These are phyloP conservation scores for Anthracocystis walkeri DNA, from an alignment of 1,284 basidiomycete species.

Conservation along the genomic window DNA sequence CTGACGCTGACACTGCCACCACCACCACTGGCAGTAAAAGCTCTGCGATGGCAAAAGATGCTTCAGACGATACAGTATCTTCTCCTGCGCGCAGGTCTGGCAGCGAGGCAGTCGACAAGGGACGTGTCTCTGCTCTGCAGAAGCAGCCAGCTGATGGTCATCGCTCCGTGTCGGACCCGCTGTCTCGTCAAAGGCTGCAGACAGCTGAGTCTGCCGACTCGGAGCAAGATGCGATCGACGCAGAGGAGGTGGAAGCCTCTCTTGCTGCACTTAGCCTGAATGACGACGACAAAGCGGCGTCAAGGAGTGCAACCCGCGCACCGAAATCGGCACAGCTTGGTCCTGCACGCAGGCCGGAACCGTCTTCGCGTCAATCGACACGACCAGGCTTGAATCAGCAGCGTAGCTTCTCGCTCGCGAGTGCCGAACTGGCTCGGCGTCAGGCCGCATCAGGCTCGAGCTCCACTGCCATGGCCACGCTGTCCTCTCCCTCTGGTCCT, in stretches of 20 bases:
- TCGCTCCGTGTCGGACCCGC: conserved; percentile 51
- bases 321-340: conserved; percentile 38
- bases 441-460: conserved; percentile 10
- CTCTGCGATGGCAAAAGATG: background rate
- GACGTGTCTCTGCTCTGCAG: conserved; percentile 34
- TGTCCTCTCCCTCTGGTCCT: conserved; percentile 28
- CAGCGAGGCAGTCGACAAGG: conserved; percentile 33
- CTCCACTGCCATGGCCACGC: conserved; percentile 16
- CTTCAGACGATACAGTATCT: background rate
- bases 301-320: conserved; percentile 8
- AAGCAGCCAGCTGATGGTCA: conserved; percentile 38
- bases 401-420: conserved; percentile 46
- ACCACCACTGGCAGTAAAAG: background rate
- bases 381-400: conserved; percentile 24
- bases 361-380: conserved; percentile 14
- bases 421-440: conserved; percentile 34
- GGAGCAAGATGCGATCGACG: conserved; percentile 40
- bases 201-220: conserved; percentile 24
- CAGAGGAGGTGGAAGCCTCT: conserved; percentile 42
- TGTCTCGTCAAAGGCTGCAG: conserved; percentile 39
- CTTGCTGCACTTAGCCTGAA: conserved; percentile 39
- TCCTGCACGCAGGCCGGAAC: conserved; percentile 32
- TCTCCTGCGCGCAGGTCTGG: conserved; percentile 25
- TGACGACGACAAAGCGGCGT: conserved; percentile 5
- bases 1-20: background rate